Percentiles rank a stretch among this genome's conserved stretches.
Conservation (phyloP, 352 stramenopile species). For the Globisporangium abappressorium region DNA sequence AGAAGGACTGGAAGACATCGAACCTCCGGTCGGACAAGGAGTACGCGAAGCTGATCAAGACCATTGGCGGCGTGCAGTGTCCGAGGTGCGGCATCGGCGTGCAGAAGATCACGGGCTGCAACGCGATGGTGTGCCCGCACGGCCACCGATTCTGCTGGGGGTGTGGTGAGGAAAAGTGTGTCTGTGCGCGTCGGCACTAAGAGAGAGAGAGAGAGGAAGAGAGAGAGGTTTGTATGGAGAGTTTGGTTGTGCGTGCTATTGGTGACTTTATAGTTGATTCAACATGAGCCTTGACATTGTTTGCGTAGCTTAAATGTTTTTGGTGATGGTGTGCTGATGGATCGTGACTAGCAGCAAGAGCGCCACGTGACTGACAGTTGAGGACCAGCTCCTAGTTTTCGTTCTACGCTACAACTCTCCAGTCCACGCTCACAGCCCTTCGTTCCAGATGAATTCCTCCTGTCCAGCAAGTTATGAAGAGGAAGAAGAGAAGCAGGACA, state of each 20-base stretch:
- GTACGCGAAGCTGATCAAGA: conserved; percentile 41
- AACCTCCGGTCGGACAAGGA: conserved; percentile 60
- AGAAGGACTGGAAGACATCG: conserved; percentile 41
- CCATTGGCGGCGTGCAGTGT: conserved; percentile 47
- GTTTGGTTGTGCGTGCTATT: neutral
- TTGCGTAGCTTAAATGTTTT: neutral
- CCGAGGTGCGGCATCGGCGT: conserved; percentile 69
- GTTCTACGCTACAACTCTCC: neutral
- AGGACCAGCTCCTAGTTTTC: neutral
- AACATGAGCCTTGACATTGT: neutral
- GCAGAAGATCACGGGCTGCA: conserved; percentile 48
- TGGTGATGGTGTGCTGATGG: neutral
- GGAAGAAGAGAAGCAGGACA: neutral
- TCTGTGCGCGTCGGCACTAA: neutral
- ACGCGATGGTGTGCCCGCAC: conserved; percentile 53
- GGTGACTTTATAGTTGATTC: neutral
- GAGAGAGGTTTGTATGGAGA: neutral
- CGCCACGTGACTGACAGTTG: neutral
- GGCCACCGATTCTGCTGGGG: conserved; percentile 63
- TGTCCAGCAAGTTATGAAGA: neutral
- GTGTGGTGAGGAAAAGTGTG: conserved; percentile 37
- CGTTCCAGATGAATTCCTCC: neutral
- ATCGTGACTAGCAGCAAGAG: neutral
- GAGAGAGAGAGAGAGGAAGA: neutral
- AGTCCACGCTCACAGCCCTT: neutral